Percentiles rank a stretch among this genome's conserved stretches.
Conservation (phyloP, 1,284 basidiomycete genomes). For the Leccinum huronense region DNA sequence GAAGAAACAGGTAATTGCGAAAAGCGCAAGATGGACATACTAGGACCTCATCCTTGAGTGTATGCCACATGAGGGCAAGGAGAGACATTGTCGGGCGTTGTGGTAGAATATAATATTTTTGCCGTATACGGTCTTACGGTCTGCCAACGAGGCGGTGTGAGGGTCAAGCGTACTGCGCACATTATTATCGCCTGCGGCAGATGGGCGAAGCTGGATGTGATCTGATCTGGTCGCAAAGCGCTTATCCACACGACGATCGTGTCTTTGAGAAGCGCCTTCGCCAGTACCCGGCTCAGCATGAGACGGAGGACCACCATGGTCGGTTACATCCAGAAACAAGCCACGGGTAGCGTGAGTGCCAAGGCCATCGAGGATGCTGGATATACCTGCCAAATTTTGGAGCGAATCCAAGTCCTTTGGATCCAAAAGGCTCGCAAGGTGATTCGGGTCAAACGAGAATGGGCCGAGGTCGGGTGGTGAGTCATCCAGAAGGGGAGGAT, state of each 20-base stretch:
- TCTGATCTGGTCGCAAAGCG: constrained; percentile 5
- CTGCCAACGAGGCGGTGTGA: constrained; percentile 56
- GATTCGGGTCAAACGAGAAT: constrained; percentile 69
- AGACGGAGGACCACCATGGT: constrained; percentile 9
- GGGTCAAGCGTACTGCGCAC: constrained; percentile 30
- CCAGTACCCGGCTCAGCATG: constrained; percentile 36
- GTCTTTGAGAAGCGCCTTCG: constrained; percentile 40
- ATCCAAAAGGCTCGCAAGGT: constrained; percentile 85
- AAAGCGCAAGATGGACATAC: constrained; percentile 44
- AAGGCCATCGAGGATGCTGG: constrained; percentile 69
- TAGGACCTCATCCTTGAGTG: constrained; percentile 93
- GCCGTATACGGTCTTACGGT: constrained; percentile 78
- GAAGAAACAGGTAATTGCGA: neutral
- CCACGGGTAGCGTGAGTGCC: constrained; percentile 69
- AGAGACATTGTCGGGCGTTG: constrained; percentile 69
- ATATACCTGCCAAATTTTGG: constrained; percentile 74
- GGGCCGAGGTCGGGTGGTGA: constrained; percentile 66
- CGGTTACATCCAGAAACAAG: constrained; percentile 28
- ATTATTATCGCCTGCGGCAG: constrained; percentile 37
- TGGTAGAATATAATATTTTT: constrained; percentile 71
- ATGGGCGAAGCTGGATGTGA: constrained; percentile 39
- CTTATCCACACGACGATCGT: constrained; percentile 33
- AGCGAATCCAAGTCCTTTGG: constrained; percentile 81
- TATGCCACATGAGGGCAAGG: constrained; percentile 88
- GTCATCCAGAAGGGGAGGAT: constrained; percentile 49